Base-by-base conservation (phyloP, 768 basidiomycete genomes). In the Hericium rajendrae region DNA sequence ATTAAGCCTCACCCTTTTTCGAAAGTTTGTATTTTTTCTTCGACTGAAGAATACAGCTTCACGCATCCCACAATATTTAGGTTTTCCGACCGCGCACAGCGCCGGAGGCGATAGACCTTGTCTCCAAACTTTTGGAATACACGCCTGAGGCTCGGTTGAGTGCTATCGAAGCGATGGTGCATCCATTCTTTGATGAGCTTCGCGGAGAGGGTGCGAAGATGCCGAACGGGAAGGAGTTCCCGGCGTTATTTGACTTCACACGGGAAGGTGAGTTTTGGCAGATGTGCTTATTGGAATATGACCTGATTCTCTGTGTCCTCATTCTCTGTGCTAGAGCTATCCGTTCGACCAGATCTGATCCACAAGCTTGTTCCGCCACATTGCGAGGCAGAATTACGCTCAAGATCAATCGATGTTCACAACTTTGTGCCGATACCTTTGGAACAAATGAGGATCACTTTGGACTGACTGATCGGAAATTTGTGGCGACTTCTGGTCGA, bases 1-100 rank as follows among this genome's bases (percentile, higher is more conserved):
- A 99, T 99, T 78, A 94, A 95, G 70, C 93, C 94, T n/a, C 95
- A 98, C 69, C 94, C 94, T 0, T 98, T 98, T 78, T 88, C 87
- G 69, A 98, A 98, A 85, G 92, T 91, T 57, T 51, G 55, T 50
- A 58, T 16, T 51, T 52, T 40, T 46, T 32, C 56, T 22, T 48
- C 55, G 32, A 26, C 51, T 58, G 52, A 59, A 28, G 13, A 54
- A 65, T 63, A 59, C 61, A 18, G 48, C 51, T 57, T 58, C 37
- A 18, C 24, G 48, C 24, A 56, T 48, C n/a, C 49, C 58, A 39
- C 26, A 18, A 24, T 22, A 22, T 37, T 5, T 18, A 54, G 91
- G 97, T 99, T 55, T 99, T 99, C 84, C 86, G 95, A 65, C 94
- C 97, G 50, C 91, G 95, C 65, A 98, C 97, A 13, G 85, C 94